Base-by-base conservation (phyloP, 2,329 filamentous ascomycete genomes). In the Fusarium anguioides region DNA sequence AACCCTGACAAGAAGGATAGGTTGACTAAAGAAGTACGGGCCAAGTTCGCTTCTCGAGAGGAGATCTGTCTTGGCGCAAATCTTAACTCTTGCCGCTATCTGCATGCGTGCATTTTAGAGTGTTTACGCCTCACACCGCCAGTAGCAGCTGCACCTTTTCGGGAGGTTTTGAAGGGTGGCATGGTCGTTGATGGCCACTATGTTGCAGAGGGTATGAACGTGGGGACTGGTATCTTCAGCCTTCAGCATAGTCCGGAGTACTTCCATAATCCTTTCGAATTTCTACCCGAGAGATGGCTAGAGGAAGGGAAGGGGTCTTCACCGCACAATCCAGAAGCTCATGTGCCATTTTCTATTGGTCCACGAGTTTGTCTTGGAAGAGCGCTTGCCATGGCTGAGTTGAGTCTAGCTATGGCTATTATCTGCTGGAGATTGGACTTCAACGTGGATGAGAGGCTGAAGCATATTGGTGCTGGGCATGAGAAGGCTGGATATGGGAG, bases 381-480 rank as follows among this genome's bases (percentile, higher is more conserved):
- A 39, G 47, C 47, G 21, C 47, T 50, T 29, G 47, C 47, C 18
- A 37, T 42, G 1, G 35, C 47, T 2, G 47, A 50, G 8, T 24
- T 50, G 8, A 50, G 47, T 23, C 47, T 50, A 18, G 47, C 47
- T 10, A 29, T 50, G 36, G 47, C 47, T 12, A 50, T 50, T 24
- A 44, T 50, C 20, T 50, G 47, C 14, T 50, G 47, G 47, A 50
- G 21, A 15, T 21, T 50, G 35, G 47, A 50, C 21, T 50, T 50
- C 36, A 29, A 31, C 17, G 47, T 50, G 14, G 47, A 42, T 10
- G 36, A 50, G 8, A 50, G 47, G 10, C 41, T 50, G 47, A 50
- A 50, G 24, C 11, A 50, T 12, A 42, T 50, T 50, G 47, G 47
- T 21, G 47, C 47, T 21, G 47, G 47, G n/a, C 27, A 42, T n/a